Evolutionary conservation across 768 basidiomycete species (phyloP), one percentile per base, ranked within the genome.

Genomic region (Phanerochaete sordida): DNA sequence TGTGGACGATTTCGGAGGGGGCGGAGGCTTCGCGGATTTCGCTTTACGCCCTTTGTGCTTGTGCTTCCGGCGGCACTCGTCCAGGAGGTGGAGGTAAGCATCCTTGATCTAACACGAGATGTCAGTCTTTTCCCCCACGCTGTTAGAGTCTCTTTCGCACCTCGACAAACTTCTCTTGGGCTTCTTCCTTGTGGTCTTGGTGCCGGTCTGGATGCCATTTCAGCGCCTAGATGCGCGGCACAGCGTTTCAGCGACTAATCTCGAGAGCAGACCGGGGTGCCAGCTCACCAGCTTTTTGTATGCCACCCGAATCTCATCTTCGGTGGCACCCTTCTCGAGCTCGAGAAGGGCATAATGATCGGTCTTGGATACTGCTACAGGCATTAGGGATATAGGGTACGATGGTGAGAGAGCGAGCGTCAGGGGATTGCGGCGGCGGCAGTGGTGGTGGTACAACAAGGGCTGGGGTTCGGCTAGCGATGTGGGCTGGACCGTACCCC

Each of bases 121-220:
- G 19, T 6, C 39, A 43, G 11, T 9, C 4, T 19, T 9, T 24
- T 23, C n/a, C 56, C 46, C 33, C 31, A 39, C 27, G 21, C 15
- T 21, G 26, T 23, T 58, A 26, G 11, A 45, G 62, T 35, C 58
- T n/a, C 15, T 55, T 45, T 19, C 75, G 58, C 69, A 86, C 87
- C 75, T 88, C 79, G 50, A 83, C 76, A 71, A 88, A 88, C 65
- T 76, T 76, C 63, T 78, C 77, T 53, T 80, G 79, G 19, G 84
- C 83, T 48, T 70, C 69, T 58, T 85, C 81, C 67, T 80, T 83
- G 60, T 80, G 76, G 27, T 76, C 70, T 23, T 70, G 65, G 70
- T 85, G 83, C 61, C 84, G 84, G 72, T 87, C 85, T 62, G 86
- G 85, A 64, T 88, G 85, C 84, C 86, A 88, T 66, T 77, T 79